Evolutionary conservation across 768 basidiomycete genomes (phyloP).

Genomic region (Tephrocybe sp.): DNA sequence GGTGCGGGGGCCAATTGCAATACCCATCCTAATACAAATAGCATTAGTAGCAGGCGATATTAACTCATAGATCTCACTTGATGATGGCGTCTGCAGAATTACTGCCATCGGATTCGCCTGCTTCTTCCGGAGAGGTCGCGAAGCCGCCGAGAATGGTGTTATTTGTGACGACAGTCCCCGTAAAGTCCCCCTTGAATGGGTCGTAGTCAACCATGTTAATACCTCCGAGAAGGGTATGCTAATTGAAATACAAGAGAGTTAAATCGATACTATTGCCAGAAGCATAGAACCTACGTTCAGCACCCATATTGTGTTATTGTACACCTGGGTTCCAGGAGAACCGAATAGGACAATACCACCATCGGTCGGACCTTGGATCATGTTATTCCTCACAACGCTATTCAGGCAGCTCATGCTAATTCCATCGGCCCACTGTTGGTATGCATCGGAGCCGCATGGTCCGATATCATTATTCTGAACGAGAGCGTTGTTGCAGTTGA

Average conservation of each 20-base stretch:
- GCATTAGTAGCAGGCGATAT: neutral
- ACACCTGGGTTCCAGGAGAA: conserved; percentile 65
- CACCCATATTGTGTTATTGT: conserved; percentile 77
- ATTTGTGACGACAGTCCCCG: conserved; percentile 59
- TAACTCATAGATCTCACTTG: conserved; percentile 47
- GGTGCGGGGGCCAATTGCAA: conserved; percentile 72
- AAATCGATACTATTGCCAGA: neutral
- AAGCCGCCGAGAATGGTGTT: conserved; percentile 72
- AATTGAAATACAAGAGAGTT: conserved; percentile 1
- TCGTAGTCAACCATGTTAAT: conserved; percentile 76
- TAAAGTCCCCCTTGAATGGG: conserved; percentile 67
- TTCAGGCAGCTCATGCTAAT: conserved; percentile 71
- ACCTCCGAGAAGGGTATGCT: conserved; percentile 72
- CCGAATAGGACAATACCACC: conserved; percentile 82
- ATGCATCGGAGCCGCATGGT: conserved; percentile 63
- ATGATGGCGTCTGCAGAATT: conserved; percentile 61
- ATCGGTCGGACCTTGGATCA: conserved; percentile 71
- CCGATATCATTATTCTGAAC: conserved; percentile 85
- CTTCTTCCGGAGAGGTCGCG: conserved; percentile 41
- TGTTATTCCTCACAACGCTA: conserved; percentile 61
- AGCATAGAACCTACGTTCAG: conserved; percentile 44
- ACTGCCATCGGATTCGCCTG: conserved; percentile 45
- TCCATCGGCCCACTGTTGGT: conserved; percentile 80
- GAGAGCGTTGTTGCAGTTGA: conserved; percentile 59
- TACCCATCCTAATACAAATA: conserved; percentile 59